phyloP scores from a whole-genome alignment of 805 yeast species.

The Middelhovenomyces tepae region DNA sequence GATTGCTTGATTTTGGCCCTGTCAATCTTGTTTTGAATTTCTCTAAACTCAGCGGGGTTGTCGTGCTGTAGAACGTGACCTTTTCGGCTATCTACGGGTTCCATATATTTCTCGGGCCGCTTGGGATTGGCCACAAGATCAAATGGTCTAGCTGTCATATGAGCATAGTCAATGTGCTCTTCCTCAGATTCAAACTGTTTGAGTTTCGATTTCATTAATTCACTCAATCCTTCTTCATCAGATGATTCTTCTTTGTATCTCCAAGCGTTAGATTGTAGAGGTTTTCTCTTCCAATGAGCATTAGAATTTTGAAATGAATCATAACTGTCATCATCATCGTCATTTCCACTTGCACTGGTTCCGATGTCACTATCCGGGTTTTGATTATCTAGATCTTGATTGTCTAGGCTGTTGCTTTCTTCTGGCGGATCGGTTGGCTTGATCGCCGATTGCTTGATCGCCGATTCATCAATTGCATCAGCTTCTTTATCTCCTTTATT shows the following conservation, averaged over 20 bases:
- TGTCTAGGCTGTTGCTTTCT: constrained; percentile 1
- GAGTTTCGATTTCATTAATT: too few species aligned
- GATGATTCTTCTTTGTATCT: constrained; percentile 10
- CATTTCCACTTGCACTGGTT: neutral
- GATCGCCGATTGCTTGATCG: constrained; percentile 1
- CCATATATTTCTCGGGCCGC: neutral
- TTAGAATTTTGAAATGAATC: neutral
- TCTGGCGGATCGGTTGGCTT: too few species aligned
- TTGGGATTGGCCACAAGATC: neutral
- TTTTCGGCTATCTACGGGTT: too few species aligned
- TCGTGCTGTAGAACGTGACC: constrained; percentile 6
- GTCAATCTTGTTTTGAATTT: constrained; percentile 14
- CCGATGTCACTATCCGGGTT: neutral
- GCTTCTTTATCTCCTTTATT: constrained; percentile 3
- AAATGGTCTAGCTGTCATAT: neutral
- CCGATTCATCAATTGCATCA: neutral
- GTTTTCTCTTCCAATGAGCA: too few species aligned
- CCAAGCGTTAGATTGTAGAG: constrained; percentile 12
- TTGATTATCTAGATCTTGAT: constrained; percentile 1
- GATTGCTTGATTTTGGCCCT: constrained; percentile 10
- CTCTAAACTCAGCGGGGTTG: constrained; percentile 11
- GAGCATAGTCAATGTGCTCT: neutral
- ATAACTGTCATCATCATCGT: neutral
- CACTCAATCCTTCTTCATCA: constrained; percentile 4
- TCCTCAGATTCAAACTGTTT: too few species aligned